These are phyloP conservation scores for Termitomyces sp. DNA, from an alignment of 768 basidiomycete species.

Conservation along the genomic window DNA sequence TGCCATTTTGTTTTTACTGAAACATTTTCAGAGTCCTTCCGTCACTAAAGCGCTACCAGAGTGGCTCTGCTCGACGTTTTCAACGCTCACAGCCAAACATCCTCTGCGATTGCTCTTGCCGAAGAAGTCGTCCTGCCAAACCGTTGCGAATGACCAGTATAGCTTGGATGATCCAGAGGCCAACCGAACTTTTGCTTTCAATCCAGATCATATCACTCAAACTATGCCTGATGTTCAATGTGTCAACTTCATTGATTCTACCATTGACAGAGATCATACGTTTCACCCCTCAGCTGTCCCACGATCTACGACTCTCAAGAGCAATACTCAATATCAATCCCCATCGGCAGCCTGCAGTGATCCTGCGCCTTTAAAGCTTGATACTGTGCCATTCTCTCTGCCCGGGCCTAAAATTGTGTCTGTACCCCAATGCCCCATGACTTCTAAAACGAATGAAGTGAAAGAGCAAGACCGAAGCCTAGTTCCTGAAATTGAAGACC, in stretches of 20 bases:
- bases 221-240: neutral
- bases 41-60: constrained; percentile 33
- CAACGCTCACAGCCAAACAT: constrained; percentile 36
- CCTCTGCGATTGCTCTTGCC: constrained; percentile 41
- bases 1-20: neutral
- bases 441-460: neutral
- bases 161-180: neutral
- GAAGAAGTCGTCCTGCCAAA: neutral
- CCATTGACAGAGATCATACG: neutral
- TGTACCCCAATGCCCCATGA: neutral
- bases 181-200: constrained; percentile 17
- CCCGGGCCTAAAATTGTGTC: neutral
- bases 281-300: neutral
- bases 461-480: neutral
- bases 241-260: neutral
- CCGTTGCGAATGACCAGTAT: neutral
- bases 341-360: neutral
- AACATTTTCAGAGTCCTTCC: neutral
- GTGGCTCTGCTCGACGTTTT: constrained; percentile 54
- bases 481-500: neutral
- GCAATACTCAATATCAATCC: neutral
- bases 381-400: neutral
- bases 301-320: neutral
- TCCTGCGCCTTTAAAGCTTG: neutral
- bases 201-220: neutral